phyloP scores from a whole-genome alignment of 805 yeast genomes.

The Candida taoyuanica region DNA sequence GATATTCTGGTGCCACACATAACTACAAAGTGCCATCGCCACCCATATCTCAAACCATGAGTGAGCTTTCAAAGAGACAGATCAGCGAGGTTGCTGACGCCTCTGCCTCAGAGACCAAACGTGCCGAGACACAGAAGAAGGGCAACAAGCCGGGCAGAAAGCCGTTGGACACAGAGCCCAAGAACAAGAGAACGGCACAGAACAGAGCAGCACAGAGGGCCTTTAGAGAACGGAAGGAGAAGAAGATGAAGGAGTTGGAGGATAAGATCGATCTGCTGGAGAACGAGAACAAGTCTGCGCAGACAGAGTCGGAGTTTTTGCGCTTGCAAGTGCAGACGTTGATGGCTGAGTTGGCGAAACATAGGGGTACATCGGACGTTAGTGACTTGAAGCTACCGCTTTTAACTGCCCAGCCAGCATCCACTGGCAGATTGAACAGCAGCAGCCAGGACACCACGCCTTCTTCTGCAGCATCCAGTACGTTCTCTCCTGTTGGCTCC shows the following conservation, averaged over 20 bases:
- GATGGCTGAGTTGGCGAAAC: conserved; percentile 63
- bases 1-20: too few species aligned
- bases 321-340: conserved; percentile 72
- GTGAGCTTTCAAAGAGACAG: conserved; percentile 15
- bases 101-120: conserved; percentile 13
- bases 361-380: conserved; percentile 36
- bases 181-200: conserved; percentile 89
- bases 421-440: background rate
- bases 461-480: conserved; percentile 7
- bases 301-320: conserved; percentile 68
- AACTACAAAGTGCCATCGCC: too few species aligned
- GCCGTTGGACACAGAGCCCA: conserved; percentile 73
- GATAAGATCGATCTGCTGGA: conserved; percentile 71
- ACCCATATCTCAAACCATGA: conserved; percentile 5
- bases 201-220: conserved; percentile 99
- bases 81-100: conserved; percentile 9
- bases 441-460: background rate
- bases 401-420: background rate
- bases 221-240: conserved; percentile 89
- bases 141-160: conserved; percentile 71
- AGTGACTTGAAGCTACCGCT: conserved; percentile 27
- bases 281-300: conserved; percentile 60
- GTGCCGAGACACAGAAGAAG: conserved; percentile 25
- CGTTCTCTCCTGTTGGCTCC: conserved; percentile 17
- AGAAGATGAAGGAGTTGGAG: conserved; percentile 79